These are phyloP conservation scores for Neurospora sp. DNA, from an alignment of 495 filamentous ascomycete genomes.

Conservation along the genomic window DNA sequence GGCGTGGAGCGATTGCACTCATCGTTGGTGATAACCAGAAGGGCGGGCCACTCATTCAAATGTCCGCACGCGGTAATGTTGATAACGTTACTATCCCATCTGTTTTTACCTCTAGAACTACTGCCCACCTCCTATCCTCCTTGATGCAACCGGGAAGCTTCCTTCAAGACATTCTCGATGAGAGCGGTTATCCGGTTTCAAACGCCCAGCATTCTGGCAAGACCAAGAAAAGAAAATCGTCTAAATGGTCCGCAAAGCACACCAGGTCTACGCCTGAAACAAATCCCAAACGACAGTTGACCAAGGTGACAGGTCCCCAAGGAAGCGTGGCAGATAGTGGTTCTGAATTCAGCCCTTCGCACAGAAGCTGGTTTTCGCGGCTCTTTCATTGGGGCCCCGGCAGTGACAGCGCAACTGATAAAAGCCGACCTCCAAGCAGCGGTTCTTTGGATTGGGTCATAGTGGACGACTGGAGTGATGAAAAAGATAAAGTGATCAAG, in stretches of 20 bases:
- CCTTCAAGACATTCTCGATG: constrained; percentile 44
- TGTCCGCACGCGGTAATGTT: constrained; percentile 93
- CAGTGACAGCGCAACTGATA: constrained; percentile 34
- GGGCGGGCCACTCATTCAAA: constrained; percentile 80
- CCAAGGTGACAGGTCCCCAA: constrained; percentile 2
- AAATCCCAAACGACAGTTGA: not conserved
- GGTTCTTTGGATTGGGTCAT: constrained; percentile 72
- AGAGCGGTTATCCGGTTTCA: constrained; percentile 35
- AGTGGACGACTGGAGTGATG: constrained; percentile 57
- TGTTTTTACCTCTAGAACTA: constrained; percentile 89
- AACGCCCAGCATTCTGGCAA: constrained; percentile 40
- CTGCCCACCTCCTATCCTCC: constrained; percentile 85
- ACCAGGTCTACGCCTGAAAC: constrained; percentile 9
- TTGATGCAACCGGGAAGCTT: constrained; percentile 63
- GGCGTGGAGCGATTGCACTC: constrained; percentile 75
- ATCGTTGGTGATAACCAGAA: constrained; percentile 91
- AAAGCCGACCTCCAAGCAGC: constrained; percentile 65
- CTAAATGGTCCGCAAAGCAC: constrained; percentile 15
- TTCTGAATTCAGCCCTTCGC: constrained; percentile 2
- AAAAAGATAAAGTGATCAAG: constrained; percentile 29
- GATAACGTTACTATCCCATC: constrained; percentile 91
- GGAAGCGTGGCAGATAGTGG: constrained; percentile 3
- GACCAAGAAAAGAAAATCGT: constrained; percentile 28
- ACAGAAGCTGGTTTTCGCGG: constrained; percentile 44
- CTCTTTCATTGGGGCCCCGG: constrained; percentile 39